Evolutionary conservation across 352 stramenopile genomes (phyloP).

Genomic region (Phytopythium litorale): DNA sequence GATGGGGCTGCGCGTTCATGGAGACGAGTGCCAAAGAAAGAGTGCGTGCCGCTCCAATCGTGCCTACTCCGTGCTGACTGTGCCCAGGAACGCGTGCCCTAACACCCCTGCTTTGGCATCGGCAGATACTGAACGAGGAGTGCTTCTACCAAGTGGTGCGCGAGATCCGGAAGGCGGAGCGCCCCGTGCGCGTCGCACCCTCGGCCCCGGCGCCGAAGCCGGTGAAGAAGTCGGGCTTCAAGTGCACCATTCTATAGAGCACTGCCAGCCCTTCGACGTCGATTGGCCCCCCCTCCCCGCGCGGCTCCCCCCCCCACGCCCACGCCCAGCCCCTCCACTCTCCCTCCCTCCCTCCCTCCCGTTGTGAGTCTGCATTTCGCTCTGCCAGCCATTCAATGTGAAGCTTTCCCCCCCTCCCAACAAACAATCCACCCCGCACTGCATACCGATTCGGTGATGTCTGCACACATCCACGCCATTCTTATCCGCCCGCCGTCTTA

Average conservation of each 20-base stretch:
- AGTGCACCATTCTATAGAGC: slow-evolving; percentile 47
- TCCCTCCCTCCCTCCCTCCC: neutral
- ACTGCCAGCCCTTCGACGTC: slow-evolving; percentile 7
- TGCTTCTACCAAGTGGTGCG: slow-evolving; percentile 89
- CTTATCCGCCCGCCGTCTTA: neutral
- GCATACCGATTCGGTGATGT: too few relatives aligned
- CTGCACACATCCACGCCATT: neutral
- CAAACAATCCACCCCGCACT: neutral
- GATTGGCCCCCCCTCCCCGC: neutral
- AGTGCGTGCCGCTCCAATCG: slow-evolving; percentile 25
- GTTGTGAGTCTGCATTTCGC: slow-evolving; percentile 7
- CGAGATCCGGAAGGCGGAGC: slow-evolving; percentile 81
- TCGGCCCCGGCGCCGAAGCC: slow-evolving; percentile 47
- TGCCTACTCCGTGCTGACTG: neutral
- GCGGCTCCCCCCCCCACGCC: neutral
- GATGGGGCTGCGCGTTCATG: slow-evolving; percentile 86
- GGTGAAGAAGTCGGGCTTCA: slow-evolving; percentile 62
- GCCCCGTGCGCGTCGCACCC: slow-evolving; percentile 42
- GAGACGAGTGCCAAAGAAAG: slow-evolving; percentile 87
- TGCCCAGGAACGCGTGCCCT: neutral
- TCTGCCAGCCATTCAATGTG: slow-evolving; percentile 4
- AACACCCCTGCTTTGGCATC: neutral
- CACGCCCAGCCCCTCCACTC: neutral
- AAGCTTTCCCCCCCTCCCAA: neutral
- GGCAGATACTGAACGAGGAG: slow-evolving; percentile 85